Evolutionary conservation across 768 basidiomycete species (phyloP).

Genomic region (Leccinum barrowsii): DNA sequence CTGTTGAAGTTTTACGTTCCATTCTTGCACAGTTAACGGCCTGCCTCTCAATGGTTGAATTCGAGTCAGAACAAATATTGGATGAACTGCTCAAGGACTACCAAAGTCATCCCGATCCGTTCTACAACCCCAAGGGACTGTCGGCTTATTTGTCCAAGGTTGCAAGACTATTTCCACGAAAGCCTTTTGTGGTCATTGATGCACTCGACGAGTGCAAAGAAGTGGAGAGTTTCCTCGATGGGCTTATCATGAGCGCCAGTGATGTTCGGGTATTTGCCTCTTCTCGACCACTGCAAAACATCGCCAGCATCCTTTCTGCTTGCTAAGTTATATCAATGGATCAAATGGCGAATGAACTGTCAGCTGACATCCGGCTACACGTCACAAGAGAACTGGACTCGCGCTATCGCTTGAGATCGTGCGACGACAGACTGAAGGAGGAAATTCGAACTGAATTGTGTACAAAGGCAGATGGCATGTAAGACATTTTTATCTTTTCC

Average conservation of each 20-base stretch:
- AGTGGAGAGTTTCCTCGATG: constrained; percentile 6
- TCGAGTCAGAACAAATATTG: background rate
- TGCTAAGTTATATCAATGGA: constrained; percentile 11
- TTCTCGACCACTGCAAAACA: constrained; percentile 5
- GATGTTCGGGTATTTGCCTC: constrained; percentile 7
- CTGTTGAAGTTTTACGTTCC: constrained; percentile 17
- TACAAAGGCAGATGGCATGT: constrained; percentile 22
- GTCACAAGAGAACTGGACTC: constrained; percentile 11
- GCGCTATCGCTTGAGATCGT: constrained; percentile 1
- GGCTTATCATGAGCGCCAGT: background rate
- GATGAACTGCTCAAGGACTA: constrained; percentile 5
- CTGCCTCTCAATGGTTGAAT: background rate
- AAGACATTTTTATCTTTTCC: background rate
- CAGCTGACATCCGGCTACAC: constrained; percentile 9
- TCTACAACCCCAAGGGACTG: constrained; percentile 4
- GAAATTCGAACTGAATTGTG: constrained; percentile 8
- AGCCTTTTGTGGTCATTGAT: constrained; percentile 17
- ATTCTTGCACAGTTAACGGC: constrained; percentile 16
- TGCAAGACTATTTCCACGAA: background rate
- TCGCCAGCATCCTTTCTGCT: background rate
- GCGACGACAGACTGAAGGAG: constrained; percentile 2
- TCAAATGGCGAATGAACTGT: background rate
- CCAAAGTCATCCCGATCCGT: background rate
- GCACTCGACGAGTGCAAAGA: constrained; percentile 23
- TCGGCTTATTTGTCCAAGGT: background rate